Evolutionary conservation across 768 basidiomycete genomes (phyloP), one percentile per base, ranked within the genome.

Genomic region (Rhizopogon sp.): DNA sequence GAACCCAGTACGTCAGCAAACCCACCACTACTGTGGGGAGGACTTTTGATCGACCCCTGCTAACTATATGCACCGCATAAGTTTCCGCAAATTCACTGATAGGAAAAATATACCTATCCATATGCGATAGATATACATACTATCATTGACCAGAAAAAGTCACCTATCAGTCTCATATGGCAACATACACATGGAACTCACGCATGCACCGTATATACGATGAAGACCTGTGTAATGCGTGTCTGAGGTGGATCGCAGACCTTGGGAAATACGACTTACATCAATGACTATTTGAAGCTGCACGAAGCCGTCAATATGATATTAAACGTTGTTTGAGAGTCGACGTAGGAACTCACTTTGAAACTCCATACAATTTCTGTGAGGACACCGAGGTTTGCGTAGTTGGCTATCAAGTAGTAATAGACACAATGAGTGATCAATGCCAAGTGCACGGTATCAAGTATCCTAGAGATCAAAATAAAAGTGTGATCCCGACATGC

Each of bases 371-470:
- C 69, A 6, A 71, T 64, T 6, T 53, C 61, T 7, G 64, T 52
- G 31, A 74, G 52, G 20, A 61, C 62, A 7, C 54, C 2, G 3
- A 70, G 66, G 56, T 72, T 70, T 31, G 53, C 62, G 52, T 67
- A 72, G 46, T 70, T 73, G 9, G 60, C 62, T 35, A 76, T 64
- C 28, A 71, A 54, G 61, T 74, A 74, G 57, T 63, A 66, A 60
- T 76, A 74, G 14, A 74, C 35, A 22, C 62, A 61, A 50, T 74
- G 70, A 1, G 70, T 67, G 31, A 72, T 59, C 17, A 75, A 61
- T 0, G 63, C 67, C 31, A 73, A 56, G 41, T 74, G 72, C 16
- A 72, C 52, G 7, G 68, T 66, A 58, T 74, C 72, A 14, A 74
- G 61, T 8, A 68, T n/a, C 73, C 75, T 75, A 42, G 17, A 0